phyloP scores from a whole-genome alignment of 306 rosid genomes.

The Cicer arietinum region DNA sequence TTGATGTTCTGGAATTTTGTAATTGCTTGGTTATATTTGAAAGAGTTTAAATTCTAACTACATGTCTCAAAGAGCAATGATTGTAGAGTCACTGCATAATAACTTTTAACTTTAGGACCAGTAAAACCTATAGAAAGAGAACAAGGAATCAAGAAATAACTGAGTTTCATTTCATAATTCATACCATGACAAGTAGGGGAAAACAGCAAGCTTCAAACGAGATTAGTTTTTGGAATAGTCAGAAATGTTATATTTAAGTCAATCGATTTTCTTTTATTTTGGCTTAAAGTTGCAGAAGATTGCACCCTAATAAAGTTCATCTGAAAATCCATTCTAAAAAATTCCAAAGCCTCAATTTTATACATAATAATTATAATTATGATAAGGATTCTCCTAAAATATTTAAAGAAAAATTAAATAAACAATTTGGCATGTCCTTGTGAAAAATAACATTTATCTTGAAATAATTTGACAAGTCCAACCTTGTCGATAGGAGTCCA shows the following conservation, averaged over 20 bases:
- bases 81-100: slow-evolving; percentile 1
- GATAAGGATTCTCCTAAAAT: not conserved
- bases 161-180: not conserved
- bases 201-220: not conserved
- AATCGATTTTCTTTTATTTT: slow-evolving; percentile 3
- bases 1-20: not conserved
- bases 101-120: not conserved
- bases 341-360: slow-evolving; percentile 7
- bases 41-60: not conserved
- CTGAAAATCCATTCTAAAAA: slow-evolving; percentile 9
- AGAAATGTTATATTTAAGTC: not conserved
- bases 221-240: not conserved
- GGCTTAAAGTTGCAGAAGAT: not conserved
- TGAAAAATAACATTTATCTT: not conserved
- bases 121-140: not conserved
- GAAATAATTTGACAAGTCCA: slow-evolving; percentile 1
- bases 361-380: not conserved
- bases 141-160: not conserved
- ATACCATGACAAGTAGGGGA: not conserved
- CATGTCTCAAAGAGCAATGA: slow-evolving; percentile 15
- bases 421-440: not conserved
- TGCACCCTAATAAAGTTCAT: not conserved
- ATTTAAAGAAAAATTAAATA: not conserved
- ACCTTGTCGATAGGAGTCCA: slow-evolving; percentile 1
- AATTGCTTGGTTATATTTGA: not conserved